Base-by-base conservation (phyloP, 2,329 filamentous ascomycete genomes). In the Claviceps maximensis region DNA sequence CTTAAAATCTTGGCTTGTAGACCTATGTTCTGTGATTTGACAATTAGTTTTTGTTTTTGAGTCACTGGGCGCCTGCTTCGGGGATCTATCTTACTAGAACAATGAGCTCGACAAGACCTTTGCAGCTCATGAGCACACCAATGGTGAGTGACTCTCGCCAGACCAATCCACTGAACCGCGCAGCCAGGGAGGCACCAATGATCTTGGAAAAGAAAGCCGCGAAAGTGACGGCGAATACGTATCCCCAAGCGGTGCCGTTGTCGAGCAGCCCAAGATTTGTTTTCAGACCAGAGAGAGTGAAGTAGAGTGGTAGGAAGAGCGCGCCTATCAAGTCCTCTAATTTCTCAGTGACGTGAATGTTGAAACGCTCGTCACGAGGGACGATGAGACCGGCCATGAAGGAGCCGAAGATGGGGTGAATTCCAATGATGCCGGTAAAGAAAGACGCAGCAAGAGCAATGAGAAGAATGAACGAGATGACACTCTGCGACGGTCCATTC, bases 71-170 rank as follows among this genome's bases (percentile, higher is more conserved):
- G 2, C 10, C 15, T 46, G 21, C 13, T 17, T 17, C 12, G 29
- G 19, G 31, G 41, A 15, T 17, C 19, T 29, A 13, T 44, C 82
- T 70, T 74, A 90, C 87, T 67, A 95, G 67, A n/a, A 96, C 90
- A 65, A 97, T 96, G 51, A 97, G 73, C 67, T 96, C 90, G 0
- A 96, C 90, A 10, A 97, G 75, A 61, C 91, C 91, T 68, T 97
- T 97, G 69, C 91, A 97, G 69, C 88, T 95, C 91, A 97, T 97
- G 61, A 96, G 70, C 17, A 84, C 82, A 15, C 91, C 91, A 59
- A 97, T 93, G 1, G 88, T 82, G 33, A 94, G 79, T 54, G 86
- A 90, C 66, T 97, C 91, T 55, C 90, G 80, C 91, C 91, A 97
- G 1, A 94, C 77, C 50, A 96, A 74, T 27, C 86, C 89, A 60